A percentile compares a stretch with the other conserved stretches of the same genome.
phyloP scores from a whole-genome alignment of 2,329 filamentous ascomycete genomes.

The Talaromyces pinophilus region DNA sequence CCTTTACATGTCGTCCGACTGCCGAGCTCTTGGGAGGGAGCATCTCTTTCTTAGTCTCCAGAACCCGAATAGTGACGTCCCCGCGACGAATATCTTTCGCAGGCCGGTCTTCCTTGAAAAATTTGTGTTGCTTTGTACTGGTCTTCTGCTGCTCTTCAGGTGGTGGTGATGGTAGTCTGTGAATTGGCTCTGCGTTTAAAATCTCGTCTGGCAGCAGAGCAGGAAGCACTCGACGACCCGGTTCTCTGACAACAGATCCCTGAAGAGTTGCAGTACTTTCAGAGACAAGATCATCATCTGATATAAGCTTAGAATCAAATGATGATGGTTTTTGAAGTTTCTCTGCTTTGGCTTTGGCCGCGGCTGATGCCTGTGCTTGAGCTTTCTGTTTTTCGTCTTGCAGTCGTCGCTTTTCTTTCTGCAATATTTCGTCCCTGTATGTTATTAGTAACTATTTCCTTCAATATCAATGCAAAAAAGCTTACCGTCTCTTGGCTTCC shows the following conservation, averaged over 20 bases:
- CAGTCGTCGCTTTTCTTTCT: conserved; percentile 44
- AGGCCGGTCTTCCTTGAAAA: conserved; percentile 52
- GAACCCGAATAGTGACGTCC: conserved; percentile 52
- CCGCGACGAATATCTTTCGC: conserved; percentile 55
- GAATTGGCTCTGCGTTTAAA: conserved; percentile 49
- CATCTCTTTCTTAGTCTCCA: conserved; percentile 45
- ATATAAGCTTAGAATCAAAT: conserved; percentile 21
- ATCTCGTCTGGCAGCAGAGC: conserved; percentile 55
- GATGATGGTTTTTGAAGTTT: conserved; percentile 24
- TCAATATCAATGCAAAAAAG: conserved; percentile 5
- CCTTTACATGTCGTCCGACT: conserved; percentile 38
- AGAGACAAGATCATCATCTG: conserved; percentile 43
- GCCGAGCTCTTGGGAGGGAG: conserved; percentile 51
- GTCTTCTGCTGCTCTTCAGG: conserved; percentile 35
- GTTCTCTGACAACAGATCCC: conserved; percentile 40
- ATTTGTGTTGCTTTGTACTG: conserved; percentile 48
- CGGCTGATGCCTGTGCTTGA: conserved; percentile 37
- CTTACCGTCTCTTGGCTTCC: conserved; percentile 40
- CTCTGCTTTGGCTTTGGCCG: conserved; percentile 34
- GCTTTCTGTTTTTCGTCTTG: conserved; percentile 43
- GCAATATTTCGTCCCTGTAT: conserved; percentile 40
- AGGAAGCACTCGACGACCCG: conserved; percentile 46
- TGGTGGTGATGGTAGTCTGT: conserved; percentile 49
- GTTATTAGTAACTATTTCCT: background rate
- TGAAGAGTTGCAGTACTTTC: conserved; percentile 46